phyloP scores from a whole-genome alignment of 306 rosid species.

The Notholithocarpus densiflorus region DNA sequence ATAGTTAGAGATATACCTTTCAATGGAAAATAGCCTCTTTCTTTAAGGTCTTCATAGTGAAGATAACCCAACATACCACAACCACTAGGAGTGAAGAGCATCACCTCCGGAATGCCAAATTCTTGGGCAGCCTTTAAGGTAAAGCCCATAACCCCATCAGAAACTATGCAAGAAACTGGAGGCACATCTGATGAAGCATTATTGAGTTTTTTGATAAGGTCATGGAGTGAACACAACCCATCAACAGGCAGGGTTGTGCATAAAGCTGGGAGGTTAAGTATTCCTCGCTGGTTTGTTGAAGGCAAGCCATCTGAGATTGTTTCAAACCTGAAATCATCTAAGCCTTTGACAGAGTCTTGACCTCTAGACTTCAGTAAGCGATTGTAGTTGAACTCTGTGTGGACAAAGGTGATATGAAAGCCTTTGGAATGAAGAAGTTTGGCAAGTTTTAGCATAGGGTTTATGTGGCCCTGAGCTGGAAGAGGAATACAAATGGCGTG shows the following conservation, averaged over 20 bases:
- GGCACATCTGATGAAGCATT: constrained; percentile 22
- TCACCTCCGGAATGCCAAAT: constrained; percentile 34
- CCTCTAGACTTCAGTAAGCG: constrained; percentile 28
- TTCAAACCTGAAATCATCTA: constrained; percentile 33
- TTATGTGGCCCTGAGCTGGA: constrained; percentile 57
- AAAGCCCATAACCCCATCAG: constrained; percentile 41
- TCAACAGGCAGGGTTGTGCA: not conserved
- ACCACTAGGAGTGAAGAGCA: constrained; percentile 34
- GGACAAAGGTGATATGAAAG: constrained; percentile 42
- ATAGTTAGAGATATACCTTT: constrained; percentile 7
- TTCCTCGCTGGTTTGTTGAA: constrained; percentile 23
- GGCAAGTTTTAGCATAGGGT: constrained; percentile 43
- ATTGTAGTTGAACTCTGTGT: constrained; percentile 30
- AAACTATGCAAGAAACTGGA: constrained; percentile 34
- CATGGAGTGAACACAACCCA: constrained; percentile 28
- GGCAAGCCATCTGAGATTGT: constrained; percentile 46
- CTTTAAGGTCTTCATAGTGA: constrained; percentile 24
- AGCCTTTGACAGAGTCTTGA: constrained; percentile 6
- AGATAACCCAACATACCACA: constrained; percentile 40
- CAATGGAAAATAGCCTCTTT: constrained; percentile 33
- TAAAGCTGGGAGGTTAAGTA: constrained; percentile 25
- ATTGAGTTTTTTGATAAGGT: constrained; percentile 25
- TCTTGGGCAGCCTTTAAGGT: constrained; percentile 28
- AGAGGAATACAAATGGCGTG: constrained; percentile 44
- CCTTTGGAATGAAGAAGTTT: constrained; percentile 43